Evolutionary conservation across 1,284 basidiomycete genomes (phyloP), one percentile per base, ranked within the genome.

Genomic region (Tylopilus sp.): DNA sequence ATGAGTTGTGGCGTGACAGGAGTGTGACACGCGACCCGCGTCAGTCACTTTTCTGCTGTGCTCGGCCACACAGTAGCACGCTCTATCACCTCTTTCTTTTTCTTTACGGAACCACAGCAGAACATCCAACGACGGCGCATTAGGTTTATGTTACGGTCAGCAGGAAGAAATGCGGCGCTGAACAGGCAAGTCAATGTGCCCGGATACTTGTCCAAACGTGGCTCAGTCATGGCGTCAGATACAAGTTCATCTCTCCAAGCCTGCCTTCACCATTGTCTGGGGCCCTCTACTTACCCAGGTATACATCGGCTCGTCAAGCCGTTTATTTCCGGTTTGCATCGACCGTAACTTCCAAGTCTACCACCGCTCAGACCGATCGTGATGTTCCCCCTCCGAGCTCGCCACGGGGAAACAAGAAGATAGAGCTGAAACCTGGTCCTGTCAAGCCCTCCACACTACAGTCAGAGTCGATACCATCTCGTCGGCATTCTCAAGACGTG

Each of bases 371-470:
- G 19, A 43, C 56, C 31, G 48, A 66, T 56, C 10, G 11, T 48
- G 36, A 57, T 52, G 37, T 54, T 55, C 64, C 64, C 14, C 61
- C 59, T 32, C 54, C 63, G 19, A 49, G 56, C 15, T 36, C 57
- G 8, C 56, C 63, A 14, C 74, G 76, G 39, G 85, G 83, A 62
- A 85, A 83, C 64, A 74, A 72, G 24, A 86, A 83, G 63, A 70
- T 87, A 40, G 83, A 86, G 54, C 72, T 88, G 13, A 76, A 80
- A 36, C 87, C 86, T 2, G 83, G 73, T 7, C 86, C 86, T 26
- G 72, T 87, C 57, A 88, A 85, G 59, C 76, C 76, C 2, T 58
- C 64, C 49, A 49, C 67, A 7, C 60, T 69, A 20, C 61, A 49
- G 29, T 44, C 8, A 26, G 63, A 55, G 33, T 52, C 58, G 35